Evolutionary conservation across 164 flowering plant genomes (phyloP).

Genomic region (Berberis thunbergii): DNA sequence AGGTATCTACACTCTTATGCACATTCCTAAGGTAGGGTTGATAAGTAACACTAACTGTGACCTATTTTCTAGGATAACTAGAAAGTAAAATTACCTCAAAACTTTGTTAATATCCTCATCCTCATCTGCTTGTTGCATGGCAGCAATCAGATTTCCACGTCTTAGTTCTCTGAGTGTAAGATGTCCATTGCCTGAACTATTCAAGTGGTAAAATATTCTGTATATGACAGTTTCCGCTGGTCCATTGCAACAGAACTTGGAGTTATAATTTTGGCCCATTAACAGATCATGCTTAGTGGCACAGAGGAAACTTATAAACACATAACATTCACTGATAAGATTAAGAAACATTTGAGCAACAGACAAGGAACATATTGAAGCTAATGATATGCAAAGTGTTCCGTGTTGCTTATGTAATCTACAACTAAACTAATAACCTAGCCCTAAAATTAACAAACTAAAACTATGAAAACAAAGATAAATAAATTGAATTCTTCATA

Average conservation of each 20-base stretch:
- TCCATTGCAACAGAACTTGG: conserved; percentile 18
- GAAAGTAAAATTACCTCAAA: conserved; percentile 44
- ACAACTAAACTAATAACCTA: too few relatives aligned
- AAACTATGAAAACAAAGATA: too few relatives aligned
- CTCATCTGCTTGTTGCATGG: conserved; percentile 98
- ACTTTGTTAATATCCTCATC: conserved; percentile 99
- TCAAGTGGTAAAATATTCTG: conserved; percentile 88
- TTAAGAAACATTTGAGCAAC: too few relatives aligned
- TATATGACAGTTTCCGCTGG: conserved; percentile 99
- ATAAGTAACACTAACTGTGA: background rate
- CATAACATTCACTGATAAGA: background rate
- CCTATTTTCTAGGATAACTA: background rate
- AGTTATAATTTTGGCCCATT: conserved; percentile 7
- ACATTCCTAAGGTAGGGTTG: too few relatives aligned
- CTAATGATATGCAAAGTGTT: too few relatives aligned
- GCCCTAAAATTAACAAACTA: too few relatives aligned
- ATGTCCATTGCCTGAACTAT: conserved; percentile 83
- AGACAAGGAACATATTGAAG: too few relatives aligned
- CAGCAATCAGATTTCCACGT: conserved; percentile 82
- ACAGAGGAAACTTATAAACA: background rate
- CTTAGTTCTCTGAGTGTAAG: conserved; percentile 89
- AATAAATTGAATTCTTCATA: too few relatives aligned
- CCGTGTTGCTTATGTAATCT: too few relatives aligned
- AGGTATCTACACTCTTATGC: too few relatives aligned
- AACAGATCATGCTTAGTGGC: background rate